phyloP scores from a whole-genome alignment of 1,284 basidiomycete genomes.

The Spongispora temasekensis region DNA sequence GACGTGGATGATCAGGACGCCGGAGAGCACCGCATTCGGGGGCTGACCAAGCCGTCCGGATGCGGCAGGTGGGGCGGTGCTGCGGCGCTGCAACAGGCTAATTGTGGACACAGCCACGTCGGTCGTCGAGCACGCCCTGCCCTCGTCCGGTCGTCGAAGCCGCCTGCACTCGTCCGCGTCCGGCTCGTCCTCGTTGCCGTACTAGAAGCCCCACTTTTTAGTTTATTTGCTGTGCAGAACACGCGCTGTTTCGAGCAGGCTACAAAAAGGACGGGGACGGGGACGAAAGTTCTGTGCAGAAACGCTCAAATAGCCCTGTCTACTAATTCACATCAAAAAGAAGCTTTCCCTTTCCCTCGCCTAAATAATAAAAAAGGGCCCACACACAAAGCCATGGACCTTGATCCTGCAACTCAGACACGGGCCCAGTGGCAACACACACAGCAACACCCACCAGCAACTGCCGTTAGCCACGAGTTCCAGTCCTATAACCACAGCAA shows the following conservation, averaged over 20 bases:
- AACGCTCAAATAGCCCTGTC: constrained; percentile 27
- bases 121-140: constrained; percentile 17
- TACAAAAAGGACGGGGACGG: too few species aligned
- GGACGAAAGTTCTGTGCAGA: constrained; percentile 31
- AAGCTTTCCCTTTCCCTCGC: constrained; percentile 37
- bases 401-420: constrained; percentile 35
- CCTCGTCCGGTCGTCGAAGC: background rate
- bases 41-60: constrained; percentile 14
- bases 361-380: constrained; percentile 40
- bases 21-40: constrained; percentile 21
- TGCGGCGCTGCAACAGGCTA: constrained; percentile 35
- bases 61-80: constrained; percentile 31
- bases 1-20: constrained; percentile 9
- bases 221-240: too few species aligned
- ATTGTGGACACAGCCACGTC: constrained; percentile 38
- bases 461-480: constrained; percentile 36
- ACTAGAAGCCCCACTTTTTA: too few species aligned
- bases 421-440: constrained; percentile 37
- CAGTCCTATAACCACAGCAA: constrained; percentile 30
- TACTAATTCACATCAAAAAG: constrained; percentile 37
- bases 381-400: constrained; percentile 29
- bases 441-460: constrained; percentile 36
- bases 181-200: constrained; percentile 19
- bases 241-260: too few species aligned
- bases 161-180: constrained; percentile 1